Evolutionary conservation across 139 green algal species (phyloP).

Genomic region (Pleodorina starrii): DNA sequence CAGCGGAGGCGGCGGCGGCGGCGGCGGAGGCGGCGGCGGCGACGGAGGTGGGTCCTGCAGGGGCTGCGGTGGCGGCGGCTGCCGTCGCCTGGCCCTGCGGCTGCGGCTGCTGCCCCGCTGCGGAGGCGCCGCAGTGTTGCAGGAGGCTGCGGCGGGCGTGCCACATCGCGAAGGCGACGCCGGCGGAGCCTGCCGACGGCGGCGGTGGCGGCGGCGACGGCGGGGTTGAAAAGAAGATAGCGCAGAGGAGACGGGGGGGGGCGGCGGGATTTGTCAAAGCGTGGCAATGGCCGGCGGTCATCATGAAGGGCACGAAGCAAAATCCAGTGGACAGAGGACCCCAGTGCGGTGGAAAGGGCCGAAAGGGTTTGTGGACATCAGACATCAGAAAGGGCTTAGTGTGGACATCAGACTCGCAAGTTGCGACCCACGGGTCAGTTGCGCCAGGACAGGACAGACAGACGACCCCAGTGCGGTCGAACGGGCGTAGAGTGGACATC

Average conservation of each 20-base stretch:
- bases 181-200: constrained; percentile 25
- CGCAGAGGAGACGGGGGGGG: not conserved
- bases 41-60: no score
- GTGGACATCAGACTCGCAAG: no score
- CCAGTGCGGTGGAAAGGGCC: no score
- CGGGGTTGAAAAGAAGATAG: not conserved
- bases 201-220: not conserved
- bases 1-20: not conserved
- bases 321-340: no score
- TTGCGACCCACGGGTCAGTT: no score
- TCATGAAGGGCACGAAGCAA: no score
- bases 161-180: constrained; percentile 35
- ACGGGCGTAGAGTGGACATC: no score
- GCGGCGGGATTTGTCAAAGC: not conserved
- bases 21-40: not conserved
- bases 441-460: no score
- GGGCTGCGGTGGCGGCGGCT: not conserved
- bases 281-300: not conserved
- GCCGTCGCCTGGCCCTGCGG: not conserved
- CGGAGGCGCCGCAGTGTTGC: not conserved
- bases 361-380: no score
- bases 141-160: not conserved
- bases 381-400: no score
- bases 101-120: not conserved
- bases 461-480: no score